phyloP scores from a whole-genome alignment of 768 basidiomycete species.

The Termitomyces sp. region DNA sequence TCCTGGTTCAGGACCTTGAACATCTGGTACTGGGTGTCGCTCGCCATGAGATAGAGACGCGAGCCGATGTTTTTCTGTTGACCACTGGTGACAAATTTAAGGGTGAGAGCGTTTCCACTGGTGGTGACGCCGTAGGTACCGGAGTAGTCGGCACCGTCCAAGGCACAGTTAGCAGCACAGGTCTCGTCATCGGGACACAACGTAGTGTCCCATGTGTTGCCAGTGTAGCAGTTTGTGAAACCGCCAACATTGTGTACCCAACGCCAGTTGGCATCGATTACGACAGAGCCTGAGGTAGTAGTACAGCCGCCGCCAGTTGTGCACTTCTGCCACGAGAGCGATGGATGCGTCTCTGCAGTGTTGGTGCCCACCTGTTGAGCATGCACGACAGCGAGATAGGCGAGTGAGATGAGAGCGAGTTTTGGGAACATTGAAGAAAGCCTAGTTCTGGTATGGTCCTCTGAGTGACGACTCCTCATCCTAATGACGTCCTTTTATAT shows the following conservation, averaged over 20 bases:
- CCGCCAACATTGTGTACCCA: constrained; percentile 37
- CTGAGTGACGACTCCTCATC: not conserved
- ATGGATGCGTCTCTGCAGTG: constrained; percentile 23
- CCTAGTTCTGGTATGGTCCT: not conserved
- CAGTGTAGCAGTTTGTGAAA: constrained; percentile 46
- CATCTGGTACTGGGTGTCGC: constrained; percentile 33
- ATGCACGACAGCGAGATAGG: constrained; percentile 34
- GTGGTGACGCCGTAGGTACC: constrained; percentile 48
- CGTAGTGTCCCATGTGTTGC: constrained; percentile 48
- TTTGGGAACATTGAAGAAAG: constrained; percentile 29
- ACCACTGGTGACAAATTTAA: constrained; percentile 41
- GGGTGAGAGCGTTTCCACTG: constrained; percentile 38
- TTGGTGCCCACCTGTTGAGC: constrained; percentile 51
- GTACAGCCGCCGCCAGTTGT: constrained; percentile 33
- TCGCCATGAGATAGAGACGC: constrained; percentile 45
- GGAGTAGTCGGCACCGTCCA: constrained; percentile 42
- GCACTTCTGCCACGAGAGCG: constrained; percentile 39
- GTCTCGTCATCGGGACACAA: constrained; percentile 36
- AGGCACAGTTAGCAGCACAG: constrained; percentile 24
- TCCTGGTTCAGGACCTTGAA: constrained; percentile 10
- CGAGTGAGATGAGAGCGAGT: constrained; percentile 32
- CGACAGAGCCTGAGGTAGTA: constrained; percentile 30
- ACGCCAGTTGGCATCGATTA: constrained; percentile 55
- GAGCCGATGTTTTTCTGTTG: constrained; percentile 33
- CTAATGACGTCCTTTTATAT: not conserved